A percentile compares a stretch with the other conserved stretches of the same genome.
phyloP scores from a whole-genome alignment of 495 filamentous ascomycete genomes.

The Neurospora sp. region DNA sequence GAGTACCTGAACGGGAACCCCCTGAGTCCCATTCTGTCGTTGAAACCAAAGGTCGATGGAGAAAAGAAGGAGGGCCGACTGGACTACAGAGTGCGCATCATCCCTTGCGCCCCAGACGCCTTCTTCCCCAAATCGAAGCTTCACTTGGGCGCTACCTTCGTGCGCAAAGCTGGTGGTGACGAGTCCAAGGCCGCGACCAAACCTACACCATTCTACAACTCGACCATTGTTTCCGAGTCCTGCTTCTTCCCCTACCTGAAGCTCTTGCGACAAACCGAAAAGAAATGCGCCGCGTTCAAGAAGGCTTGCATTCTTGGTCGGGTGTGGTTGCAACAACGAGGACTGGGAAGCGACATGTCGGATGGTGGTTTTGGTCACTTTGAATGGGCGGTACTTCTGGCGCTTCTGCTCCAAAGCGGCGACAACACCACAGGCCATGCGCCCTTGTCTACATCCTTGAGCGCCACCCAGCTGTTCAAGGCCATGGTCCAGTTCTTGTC shows the following conservation, averaged over 20 bases:
- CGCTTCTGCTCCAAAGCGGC: slow-evolving; percentile 70
- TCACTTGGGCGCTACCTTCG: slow-evolving; percentile 55
- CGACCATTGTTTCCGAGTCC: slow-evolving; percentile 68
- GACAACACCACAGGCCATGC: slow-evolving; percentile 52
- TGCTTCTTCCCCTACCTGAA: slow-evolving; percentile 63
- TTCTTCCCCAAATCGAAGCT: slow-evolving; percentile 61
- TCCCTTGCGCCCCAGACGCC: slow-evolving; percentile 55
- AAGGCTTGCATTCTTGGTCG: slow-evolving; percentile 80
- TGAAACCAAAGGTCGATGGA: slow-evolving; percentile 24
- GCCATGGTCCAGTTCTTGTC: slow-evolving; percentile 76
- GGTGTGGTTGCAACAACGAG: slow-evolving; percentile 82
- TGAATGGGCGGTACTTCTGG: slow-evolving; percentile 71
- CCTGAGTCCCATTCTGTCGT: slow-evolving; percentile 60
- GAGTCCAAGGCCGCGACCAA: slow-evolving; percentile 24
- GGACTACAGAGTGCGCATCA: slow-evolving; percentile 60
- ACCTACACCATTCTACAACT: slow-evolving; percentile 83
- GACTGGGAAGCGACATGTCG: slow-evolving; percentile 53
- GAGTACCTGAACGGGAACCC: slow-evolving; percentile 63
- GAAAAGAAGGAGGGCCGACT: slow-evolving; percentile 14
- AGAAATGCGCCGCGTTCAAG: slow-evolving; percentile 57
- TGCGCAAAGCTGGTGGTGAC: slow-evolving; percentile 39
- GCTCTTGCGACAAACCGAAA: slow-evolving; percentile 52
- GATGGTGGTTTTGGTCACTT: slow-evolving; percentile 89
- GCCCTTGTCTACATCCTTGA: slow-evolving; percentile 67
- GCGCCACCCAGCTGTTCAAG: slow-evolving; percentile 91